A percentile compares a stretch with the other conserved stretches of the same genome.
Evolutionary conservation across 2,329 filamentous ascomycete species (phyloP).

Genomic region (Arthrobotrys megalospora): DNA sequence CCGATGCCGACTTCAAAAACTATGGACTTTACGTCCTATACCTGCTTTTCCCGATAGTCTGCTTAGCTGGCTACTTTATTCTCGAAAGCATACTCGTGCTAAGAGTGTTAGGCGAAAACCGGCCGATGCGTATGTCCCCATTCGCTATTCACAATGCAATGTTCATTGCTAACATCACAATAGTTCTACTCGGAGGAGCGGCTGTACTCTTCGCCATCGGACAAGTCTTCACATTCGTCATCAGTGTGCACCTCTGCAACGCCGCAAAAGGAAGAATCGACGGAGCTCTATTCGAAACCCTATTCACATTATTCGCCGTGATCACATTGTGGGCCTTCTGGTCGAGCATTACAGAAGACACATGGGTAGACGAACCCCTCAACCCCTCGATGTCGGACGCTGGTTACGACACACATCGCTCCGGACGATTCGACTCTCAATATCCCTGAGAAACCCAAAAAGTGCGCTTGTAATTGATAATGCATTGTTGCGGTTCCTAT

Average conservation of each 20-base stretch:
- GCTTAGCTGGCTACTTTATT: constrained; percentile 88
- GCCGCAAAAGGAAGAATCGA: constrained; percentile 89
- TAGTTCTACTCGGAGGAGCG: constrained; percentile 70
- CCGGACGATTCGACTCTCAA: constrained; percentile 48
- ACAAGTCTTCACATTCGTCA: constrained; percentile 95
- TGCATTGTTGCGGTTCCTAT: constrained; percentile 24
- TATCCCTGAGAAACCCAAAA: constrained; percentile 28
- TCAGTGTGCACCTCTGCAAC: constrained; percentile 90
- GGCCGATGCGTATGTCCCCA: constrained; percentile 83
- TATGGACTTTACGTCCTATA: constrained; percentile 90
- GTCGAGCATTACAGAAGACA: constrained; percentile 99
- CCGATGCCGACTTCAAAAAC: constrained; percentile 78
- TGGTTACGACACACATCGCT: constrained; percentile 53
- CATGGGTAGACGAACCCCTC: constrained; percentile 78
- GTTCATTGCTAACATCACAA: constrained; percentile 19
- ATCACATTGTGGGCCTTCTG: constrained; percentile 93
- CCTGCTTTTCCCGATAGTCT: constrained; percentile 88
- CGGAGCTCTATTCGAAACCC: constrained; percentile 89
- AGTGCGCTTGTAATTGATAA: constrained; percentile 27
- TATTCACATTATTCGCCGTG: constrained; percentile 90
- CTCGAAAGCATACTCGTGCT: constrained; percentile 88
- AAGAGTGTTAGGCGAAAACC: constrained; percentile 85
- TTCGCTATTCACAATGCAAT: neutral
- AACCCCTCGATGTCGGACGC: constrained; percentile 65
- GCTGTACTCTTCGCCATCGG: constrained; percentile 88